Conservation (phyloP, 31 red algal genomes). For the Asparagopsis taxiformis region DNA sequence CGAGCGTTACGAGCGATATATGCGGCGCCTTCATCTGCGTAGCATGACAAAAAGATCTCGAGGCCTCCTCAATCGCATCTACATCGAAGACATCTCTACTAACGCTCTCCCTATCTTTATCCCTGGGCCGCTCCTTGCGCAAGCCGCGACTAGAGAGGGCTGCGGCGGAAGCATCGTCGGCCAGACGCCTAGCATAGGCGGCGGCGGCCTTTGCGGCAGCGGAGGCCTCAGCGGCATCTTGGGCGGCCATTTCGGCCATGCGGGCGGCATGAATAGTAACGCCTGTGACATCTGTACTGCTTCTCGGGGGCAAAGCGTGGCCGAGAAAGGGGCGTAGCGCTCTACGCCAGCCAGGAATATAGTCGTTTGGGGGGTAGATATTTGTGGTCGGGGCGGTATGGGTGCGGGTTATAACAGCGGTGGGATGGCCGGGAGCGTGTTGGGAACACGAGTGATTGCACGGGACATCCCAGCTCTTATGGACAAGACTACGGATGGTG, state of each 20-base stretch:
- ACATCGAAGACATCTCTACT: too few relatives aligned
- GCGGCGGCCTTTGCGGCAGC: conserved; percentile 2
- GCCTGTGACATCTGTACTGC: too few relatives aligned
- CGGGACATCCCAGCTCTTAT: conserved; percentile 1
- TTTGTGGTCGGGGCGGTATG: too few relatives aligned
- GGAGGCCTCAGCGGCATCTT: neutral
- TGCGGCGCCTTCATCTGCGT: neutral
- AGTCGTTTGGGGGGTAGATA: too few relatives aligned
- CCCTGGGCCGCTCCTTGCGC: neutral
- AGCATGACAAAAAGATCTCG: neutral
- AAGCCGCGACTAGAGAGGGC: neutral
- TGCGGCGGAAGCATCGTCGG: neutral
- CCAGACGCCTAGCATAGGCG: neutral
- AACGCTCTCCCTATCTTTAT: too few relatives aligned
- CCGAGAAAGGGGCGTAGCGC: too few relatives aligned
- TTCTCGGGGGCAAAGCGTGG: too few relatives aligned
- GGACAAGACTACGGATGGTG: conserved; percentile 6
- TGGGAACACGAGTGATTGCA: neutral
- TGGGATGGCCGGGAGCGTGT: neutral
- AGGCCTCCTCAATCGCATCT: too few relatives aligned
- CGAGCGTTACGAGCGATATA: conserved; percentile 1
- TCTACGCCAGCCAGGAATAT: too few relatives aligned
- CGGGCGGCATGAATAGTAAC: too few relatives aligned
- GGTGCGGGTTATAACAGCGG: too few relatives aligned
- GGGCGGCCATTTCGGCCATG: too few relatives aligned